A percentile compares a stretch with the other conserved stretches of the same genome.
Conservation (phyloP, 148 eudicot genomes). For the Heliamphora exappendiculata region DNA sequence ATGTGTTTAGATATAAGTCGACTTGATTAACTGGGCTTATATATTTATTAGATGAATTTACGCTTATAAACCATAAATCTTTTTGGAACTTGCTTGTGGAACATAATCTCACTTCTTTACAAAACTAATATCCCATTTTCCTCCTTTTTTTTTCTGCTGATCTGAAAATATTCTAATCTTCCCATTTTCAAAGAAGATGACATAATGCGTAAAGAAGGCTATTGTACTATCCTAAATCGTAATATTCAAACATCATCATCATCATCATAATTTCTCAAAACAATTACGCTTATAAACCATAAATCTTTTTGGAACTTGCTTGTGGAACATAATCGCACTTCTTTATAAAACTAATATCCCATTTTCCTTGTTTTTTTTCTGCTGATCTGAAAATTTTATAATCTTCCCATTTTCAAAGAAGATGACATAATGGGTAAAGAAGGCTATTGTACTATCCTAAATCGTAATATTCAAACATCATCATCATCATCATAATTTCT, state of each 20-base stretch:
- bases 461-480: not conserved
- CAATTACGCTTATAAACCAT: not conserved
- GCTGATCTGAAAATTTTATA: not conserved
- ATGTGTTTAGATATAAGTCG: too few relatives aligned
- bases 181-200: not conserved
- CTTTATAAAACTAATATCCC: not conserved
- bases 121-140: not conserved
- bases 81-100: not conserved
- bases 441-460: not conserved
- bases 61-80: not conserved
- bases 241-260: not conserved
- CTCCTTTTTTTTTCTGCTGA: not conserved
- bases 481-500: not conserved
- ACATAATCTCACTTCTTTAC: not conserved
- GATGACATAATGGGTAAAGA: too few relatives aligned
- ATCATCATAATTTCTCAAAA: not conserved
- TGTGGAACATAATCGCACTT: not conserved
- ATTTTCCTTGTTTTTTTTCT: not conserved
- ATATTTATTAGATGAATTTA: not conserved
- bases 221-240: not conserved
- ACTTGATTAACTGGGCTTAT: too few relatives aligned
- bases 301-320: not conserved
- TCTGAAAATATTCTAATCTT: not conserved
- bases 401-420: not conserved
- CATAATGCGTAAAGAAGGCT: not conserved